Evolutionary conservation across 306 rosid genomes (phyloP), one percentile per base, ranked within the genome.

Genomic region (Quercus robur): DNA sequence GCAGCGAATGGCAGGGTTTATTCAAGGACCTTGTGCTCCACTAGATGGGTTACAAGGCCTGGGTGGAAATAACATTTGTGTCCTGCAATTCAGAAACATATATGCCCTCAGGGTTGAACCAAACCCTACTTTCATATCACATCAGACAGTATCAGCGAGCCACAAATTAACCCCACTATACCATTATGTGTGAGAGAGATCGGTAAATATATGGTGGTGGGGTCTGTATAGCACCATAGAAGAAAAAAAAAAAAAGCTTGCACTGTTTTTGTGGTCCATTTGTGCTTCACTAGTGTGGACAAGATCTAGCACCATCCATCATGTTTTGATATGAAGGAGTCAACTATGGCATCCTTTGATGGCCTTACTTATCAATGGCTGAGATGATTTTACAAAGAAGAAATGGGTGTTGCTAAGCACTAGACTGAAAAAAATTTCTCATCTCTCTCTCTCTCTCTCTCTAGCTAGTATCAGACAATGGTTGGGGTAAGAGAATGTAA

Each of bases 291-390:
- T 82, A 80, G 90, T 84, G 90, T 84, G 85, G 91, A 88, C 94
- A 92, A 82, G 89, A 86, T 88, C 94, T 75, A 90, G 86, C 91
- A 89, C 83, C 92, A 84, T 68, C 81, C 85, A 85, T 84, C 88
- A 82, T 80, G 81, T 83, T 88, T 85, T 74, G 86, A 85, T 89
- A 83, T 78, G 84, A 79, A 83, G 81, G 79, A 71, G 80, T 87
- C 83, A 87, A 81, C 72, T 74, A 73, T 69, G 71, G 15, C 44
- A 71, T 75, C 62, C 81, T 73, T 18, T 46, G 15, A 44, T 55
- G 64, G 35, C 49, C 66, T 63, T 41, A 56, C 10, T 26, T n/a
- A 74, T 46, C 44, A 66, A 77, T 75, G 58, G 81, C 56, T 81
- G 67, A 56, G 80, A 89, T 81, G 38, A 18, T 54, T 75, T 30